Evolutionary conservation across 2,329 filamentous ascomycete species (phyloP).

Genomic region (Trichoderma hamatum): DNA sequence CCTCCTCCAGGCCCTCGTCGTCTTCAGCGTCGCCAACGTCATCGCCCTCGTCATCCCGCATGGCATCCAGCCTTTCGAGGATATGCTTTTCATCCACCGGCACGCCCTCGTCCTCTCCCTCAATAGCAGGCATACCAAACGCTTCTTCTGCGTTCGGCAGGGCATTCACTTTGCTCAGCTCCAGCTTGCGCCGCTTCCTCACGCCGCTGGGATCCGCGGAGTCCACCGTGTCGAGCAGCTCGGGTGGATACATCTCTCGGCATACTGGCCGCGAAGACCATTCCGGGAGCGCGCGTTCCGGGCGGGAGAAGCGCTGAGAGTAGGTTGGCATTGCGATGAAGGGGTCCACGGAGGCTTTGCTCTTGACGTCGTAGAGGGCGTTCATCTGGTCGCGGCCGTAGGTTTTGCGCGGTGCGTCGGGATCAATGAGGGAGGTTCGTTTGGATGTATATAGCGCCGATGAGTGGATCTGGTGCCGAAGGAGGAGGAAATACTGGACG

Average conservation of each 20-base stretch:
- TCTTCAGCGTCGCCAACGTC: slow-evolving; percentile 54
- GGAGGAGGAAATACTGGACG: slow-evolving; percentile 56
- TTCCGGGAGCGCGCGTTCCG: slow-evolving; percentile 58
- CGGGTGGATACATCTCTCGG: slow-evolving; percentile 57
- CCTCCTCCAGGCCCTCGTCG: slow-evolving; percentile 51
- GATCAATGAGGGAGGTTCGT: slow-evolving; percentile 47
- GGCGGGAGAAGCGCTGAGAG: slow-evolving; percentile 56
- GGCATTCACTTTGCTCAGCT: slow-evolving; percentile 51
- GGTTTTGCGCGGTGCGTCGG: slow-evolving; percentile 44
- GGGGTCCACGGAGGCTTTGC: slow-evolving; percentile 59
- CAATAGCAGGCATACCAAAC: slow-evolving; percentile 44
- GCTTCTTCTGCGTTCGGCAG: slow-evolving; percentile 56
- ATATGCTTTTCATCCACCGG: slow-evolving; percentile 42
- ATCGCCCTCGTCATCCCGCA: slow-evolving; percentile 55
- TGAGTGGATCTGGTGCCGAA: slow-evolving; percentile 60
- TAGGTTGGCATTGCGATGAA: slow-evolving; percentile 63
- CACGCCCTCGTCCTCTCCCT: slow-evolving; percentile 38
- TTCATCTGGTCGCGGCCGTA: slow-evolving; percentile 64
- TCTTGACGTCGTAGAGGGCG: slow-evolving; percentile 57
- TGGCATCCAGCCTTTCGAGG: slow-evolving; percentile 49
- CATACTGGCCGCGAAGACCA: slow-evolving; percentile 54
- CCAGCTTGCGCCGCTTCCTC: slow-evolving; percentile 50
- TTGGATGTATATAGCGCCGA: slow-evolving; percentile 60
- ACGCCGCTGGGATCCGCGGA: slow-evolving; percentile 39
- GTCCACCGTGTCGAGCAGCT: slow-evolving; percentile 59